Base-by-base conservation (phyloP, 306 rosid species). In the Phaseolus lunatus region DNA sequence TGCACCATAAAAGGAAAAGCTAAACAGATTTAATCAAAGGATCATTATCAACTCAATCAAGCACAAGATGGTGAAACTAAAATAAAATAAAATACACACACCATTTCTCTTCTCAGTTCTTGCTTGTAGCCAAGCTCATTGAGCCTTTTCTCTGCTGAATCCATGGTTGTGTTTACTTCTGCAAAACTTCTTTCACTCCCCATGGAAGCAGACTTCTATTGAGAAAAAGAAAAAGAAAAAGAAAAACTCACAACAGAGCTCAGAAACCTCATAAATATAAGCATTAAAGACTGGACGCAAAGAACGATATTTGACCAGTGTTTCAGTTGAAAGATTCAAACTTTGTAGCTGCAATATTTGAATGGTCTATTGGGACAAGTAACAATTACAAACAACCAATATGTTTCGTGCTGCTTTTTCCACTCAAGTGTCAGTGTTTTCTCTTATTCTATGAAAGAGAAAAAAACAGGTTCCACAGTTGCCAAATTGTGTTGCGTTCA, bases 91-190 rank as follows among this genome's bases (percentile, higher is more conserved):
- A 48, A 62, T 75, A 16, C 45, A 24, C 15, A 29, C 49, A 90
- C 96, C 96, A 91, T 89, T 84, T 91, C 92, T 84, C 96, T 84
- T 87, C 92, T 86, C 41, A 91, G 86, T 89, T 91, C 96, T 87
- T 89, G 96, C 92, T 91, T 91, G 90, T 91, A 91, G 63, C 96
- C 96, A 76, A 89, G 93, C 81, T 91, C 96, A 70, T 89, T 87
- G 70, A 91, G 96, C 58, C 96, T 83, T 80, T 87, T 91, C 83
- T 91, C 93, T 33, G 87, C 96, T 43, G 96, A 53, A 91, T 91
- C 96, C 89, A 89, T 89, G 27, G 68, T 41, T 7, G 11, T 70
- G 68, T 49, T 58, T 65, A 50, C 71, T 70, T 73, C 75, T 2
- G 41, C 69, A 23, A 68, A 50, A 67, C 8, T 61, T 37, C 49